Evolutionary conservation across 805 yeast genomes (phyloP).

Genomic region (Candida corydali): DNA sequence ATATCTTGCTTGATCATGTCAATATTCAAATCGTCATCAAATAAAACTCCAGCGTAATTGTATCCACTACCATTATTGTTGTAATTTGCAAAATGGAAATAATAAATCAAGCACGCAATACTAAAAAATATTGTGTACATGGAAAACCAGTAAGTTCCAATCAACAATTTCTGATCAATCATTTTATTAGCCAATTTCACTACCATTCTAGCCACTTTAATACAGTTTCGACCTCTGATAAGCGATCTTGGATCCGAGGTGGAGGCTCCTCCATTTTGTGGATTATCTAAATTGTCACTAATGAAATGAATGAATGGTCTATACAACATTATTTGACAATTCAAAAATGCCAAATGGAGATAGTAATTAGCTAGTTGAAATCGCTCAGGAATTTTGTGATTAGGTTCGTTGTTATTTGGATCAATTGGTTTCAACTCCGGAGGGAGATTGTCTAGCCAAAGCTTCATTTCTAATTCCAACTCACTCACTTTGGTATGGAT

Average conservation of each 20-base stretch:
- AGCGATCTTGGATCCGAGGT: constrained; percentile 59
- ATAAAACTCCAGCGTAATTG: constrained; percentile 42
- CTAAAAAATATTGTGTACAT: constrained; percentile 86
- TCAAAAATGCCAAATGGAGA: constrained; percentile 65
- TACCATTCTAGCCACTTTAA: constrained; percentile 77
- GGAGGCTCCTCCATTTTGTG: constrained; percentile 13
- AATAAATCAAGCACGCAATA: constrained; percentile 80
- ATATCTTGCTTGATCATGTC: constrained; percentile 73
- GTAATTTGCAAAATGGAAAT: constrained; percentile 59
- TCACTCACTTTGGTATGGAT: constrained; percentile 48
- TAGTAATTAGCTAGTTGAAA: constrained; percentile 73
- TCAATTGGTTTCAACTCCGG: constrained; percentile 67
- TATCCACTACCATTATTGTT: constrained; percentile 26
- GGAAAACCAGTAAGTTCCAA: constrained; percentile 90
- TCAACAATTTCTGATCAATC: constrained; percentile 64
- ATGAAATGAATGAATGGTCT: constrained; percentile 86
- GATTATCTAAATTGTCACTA: constrained; percentile 43
- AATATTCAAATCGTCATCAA: constrained; percentile 42
- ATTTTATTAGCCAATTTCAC: constrained; percentile 77
- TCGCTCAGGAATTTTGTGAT: constrained; percentile 39
- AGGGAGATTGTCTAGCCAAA: constrained; percentile 73
- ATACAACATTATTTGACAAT: constrained; percentile 76
- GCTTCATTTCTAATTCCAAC: constrained; percentile 63
- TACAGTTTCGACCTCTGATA: constrained; percentile 76
- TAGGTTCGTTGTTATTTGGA: constrained; percentile 33